Evolutionary conservation across 2,329 filamentous ascomycete genomes (phyloP).

Genomic region (Ophiostoma himal-ulmi): DNA sequence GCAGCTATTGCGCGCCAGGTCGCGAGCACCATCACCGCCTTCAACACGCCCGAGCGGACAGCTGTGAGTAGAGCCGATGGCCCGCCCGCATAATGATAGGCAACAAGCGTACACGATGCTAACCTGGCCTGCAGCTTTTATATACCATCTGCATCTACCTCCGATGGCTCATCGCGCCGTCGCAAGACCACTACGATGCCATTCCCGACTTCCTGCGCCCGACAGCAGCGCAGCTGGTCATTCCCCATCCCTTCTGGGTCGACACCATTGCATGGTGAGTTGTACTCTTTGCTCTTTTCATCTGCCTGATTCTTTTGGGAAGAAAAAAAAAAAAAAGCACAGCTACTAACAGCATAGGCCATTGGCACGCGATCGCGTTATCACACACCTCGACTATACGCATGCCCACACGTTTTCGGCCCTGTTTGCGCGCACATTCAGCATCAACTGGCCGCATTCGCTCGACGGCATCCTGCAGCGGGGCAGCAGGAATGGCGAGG

Average conservation of each 20-base stretch:
- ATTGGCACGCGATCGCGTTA: slow-evolving; percentile 19
- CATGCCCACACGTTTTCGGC: slow-evolving; percentile 15
- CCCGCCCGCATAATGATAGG: neutral
- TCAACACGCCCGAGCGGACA: slow-evolving; percentile 17
- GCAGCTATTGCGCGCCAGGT: slow-evolving; percentile 16
- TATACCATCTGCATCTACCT: slow-evolving; percentile 22
- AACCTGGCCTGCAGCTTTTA: neutral
- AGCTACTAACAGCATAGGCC: slow-evolving; percentile 14
- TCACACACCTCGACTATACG: slow-evolving; percentile 20
- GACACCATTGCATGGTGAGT: slow-evolving; percentile 16
- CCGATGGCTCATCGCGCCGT: slow-evolving; percentile 20
- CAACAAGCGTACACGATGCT: neutral
- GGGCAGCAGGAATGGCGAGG: slow-evolving; percentile 7
- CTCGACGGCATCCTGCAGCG: slow-evolving; percentile 19
- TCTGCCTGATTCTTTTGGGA: too few relatives aligned
- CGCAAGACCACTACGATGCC: slow-evolving; percentile 21
- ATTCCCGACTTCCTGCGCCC: slow-evolving; percentile 23
- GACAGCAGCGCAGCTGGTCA: slow-evolving; percentile 17
- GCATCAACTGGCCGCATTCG: slow-evolving; percentile 20
- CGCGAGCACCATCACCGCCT: slow-evolving; percentile 16
- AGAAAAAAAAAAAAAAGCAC: too few relatives aligned
- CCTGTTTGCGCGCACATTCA: slow-evolving; percentile 14
- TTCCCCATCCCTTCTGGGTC: slow-evolving; percentile 23
- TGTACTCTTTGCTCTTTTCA: too few relatives aligned
- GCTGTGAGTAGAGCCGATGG: slow-evolving; percentile 8